phyloP scores from a whole-genome alignment of 2,329 filamentous ascomycete genomes.

The Cercospora janseana region DNA sequence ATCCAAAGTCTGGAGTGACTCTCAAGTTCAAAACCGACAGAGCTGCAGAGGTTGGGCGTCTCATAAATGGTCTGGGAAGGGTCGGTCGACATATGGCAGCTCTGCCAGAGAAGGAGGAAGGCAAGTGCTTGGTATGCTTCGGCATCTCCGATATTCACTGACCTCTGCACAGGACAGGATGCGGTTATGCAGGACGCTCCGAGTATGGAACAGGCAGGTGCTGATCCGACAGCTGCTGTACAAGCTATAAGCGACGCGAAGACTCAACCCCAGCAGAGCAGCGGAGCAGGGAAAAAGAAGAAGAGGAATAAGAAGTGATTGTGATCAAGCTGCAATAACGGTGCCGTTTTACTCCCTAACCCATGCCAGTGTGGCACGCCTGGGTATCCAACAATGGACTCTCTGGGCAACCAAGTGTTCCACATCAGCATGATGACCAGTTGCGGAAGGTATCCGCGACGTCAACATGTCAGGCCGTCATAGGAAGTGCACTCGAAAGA shows the following conservation, averaged over 20 bases:
- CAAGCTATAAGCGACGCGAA: slow-evolving; percentile 22
- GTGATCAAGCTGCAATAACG: not conserved
- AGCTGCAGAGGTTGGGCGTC: slow-evolving; percentile 79
- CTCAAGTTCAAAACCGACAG: slow-evolving; percentile 92
- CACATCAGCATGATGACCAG: too few relatives aligned
- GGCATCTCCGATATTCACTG: slow-evolving; percentile 1
- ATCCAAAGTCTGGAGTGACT: slow-evolving; percentile 74
- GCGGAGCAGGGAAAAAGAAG: slow-evolving; percentile 46
- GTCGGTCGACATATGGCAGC: slow-evolving; percentile 65
- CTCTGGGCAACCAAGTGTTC: too few relatives aligned
- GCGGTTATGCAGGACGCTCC: slow-evolving; percentile 36
- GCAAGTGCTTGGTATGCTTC: slow-evolving; percentile 24
- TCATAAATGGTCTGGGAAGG: slow-evolving; percentile 73
- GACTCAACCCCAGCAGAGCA: slow-evolving; percentile 15
- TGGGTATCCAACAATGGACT: not conserved
- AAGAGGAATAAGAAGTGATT: slow-evolving; percentile 48
- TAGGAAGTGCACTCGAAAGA: too few relatives aligned
- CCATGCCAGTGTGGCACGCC: not conserved
- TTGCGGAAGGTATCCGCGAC: too few relatives aligned
- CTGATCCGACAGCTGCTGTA: slow-evolving; percentile 15
- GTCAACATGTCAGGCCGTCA: too few relatives aligned
- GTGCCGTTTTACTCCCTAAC: not conserved
- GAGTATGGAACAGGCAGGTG: slow-evolving; percentile 30
- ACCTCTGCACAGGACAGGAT: slow-evolving; percentile 28
- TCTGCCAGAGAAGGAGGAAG: slow-evolving; percentile 45